Evolutionary conservation across 768 basidiomycete species (phyloP).

Genomic region (Mycena filopes): DNA sequence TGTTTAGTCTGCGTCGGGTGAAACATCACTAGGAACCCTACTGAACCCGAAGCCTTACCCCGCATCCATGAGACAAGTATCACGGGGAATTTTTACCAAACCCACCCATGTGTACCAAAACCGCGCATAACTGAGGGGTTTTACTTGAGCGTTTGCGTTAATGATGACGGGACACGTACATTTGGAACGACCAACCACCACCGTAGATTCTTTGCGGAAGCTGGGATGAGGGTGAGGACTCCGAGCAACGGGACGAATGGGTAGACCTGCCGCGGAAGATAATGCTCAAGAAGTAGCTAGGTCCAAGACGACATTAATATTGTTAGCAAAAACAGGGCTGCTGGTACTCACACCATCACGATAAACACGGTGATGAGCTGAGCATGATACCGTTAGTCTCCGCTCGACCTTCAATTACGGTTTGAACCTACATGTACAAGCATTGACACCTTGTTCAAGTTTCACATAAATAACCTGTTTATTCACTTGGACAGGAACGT

Average conservation of each 20-base stretch:
- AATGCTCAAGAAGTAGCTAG: slow-evolving; percentile 13
- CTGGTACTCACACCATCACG: background rate
- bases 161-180: too few relatives aligned
- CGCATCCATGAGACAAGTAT: too few relatives aligned
- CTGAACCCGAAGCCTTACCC: too few relatives aligned
- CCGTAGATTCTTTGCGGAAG: background rate
- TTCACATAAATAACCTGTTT: too few relatives aligned
- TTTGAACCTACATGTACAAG: background rate
- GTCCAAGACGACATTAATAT: too few relatives aligned
- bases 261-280: slow-evolving; percentile 8
- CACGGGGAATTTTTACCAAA: too few relatives aligned
- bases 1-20: too few relatives aligned
- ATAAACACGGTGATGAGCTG: background rate
- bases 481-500: too few relatives aligned
- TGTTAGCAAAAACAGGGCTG: background rate
- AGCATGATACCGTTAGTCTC: background rate
- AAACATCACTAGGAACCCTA: too few relatives aligned
- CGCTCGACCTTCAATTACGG: background rate
- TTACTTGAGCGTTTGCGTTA: background rate
- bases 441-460: slow-evolving; percentile 13
- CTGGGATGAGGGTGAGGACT: background rate
- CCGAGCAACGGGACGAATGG: background rate
- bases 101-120: slow-evolving; percentile 9
- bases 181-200: slow-evolving; percentile 13
- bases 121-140: background rate